phyloP scores from a whole-genome alignment of 192 early-diverging fungal species.

The Coemansia javaensis region DNA sequence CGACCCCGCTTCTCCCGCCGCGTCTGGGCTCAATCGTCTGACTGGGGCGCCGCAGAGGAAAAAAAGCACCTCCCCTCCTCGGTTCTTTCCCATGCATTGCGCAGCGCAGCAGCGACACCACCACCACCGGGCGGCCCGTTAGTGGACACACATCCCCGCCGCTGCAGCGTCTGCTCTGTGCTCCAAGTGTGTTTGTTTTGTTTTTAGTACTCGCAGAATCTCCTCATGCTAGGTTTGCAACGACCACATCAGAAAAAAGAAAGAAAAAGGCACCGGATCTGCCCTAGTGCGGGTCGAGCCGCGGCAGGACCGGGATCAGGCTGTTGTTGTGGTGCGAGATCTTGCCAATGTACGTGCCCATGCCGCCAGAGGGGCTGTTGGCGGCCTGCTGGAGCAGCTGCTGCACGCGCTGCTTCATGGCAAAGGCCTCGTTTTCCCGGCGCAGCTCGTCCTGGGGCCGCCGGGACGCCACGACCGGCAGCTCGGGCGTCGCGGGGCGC shows the following conservation, averaged over 20 bases:
- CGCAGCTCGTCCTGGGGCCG: conserved; percentile 39
- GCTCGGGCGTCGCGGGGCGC: conserved; percentile 23
- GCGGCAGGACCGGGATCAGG: conserved; percentile 44
- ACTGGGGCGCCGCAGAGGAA: neutral
- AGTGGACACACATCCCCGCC: too few relatives aligned
- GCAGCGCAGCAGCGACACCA: too few relatives aligned
- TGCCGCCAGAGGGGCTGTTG: conserved; percentile 29
- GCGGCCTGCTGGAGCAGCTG: conserved; percentile 44
- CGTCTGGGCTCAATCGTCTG: conserved; percentile 37
- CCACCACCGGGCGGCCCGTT: too few relatives aligned
- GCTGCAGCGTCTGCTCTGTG: too few relatives aligned
- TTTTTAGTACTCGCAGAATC: neutral
- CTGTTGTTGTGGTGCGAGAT: conserved; percentile 45
- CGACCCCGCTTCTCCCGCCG: conserved; percentile 37
- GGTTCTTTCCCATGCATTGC: too few relatives aligned
- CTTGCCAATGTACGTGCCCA: conserved; percentile 43
- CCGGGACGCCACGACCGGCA: neutral
- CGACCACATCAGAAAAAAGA: neutral
- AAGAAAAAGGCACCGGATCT: neutral
- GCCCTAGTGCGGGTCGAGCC: conserved; percentile 14
- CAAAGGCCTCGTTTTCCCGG: conserved; percentile 36
- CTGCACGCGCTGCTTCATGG: conserved; percentile 33
- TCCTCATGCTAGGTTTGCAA: neutral
- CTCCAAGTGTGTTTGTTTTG: neutral
- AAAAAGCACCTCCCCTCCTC: neutral